Percentiles rank a stretch among this genome's conserved stretches.
Evolutionary conservation across 1,284 basidiomycete species (phyloP).

Genomic region (Amylostereum areolatum): DNA sequence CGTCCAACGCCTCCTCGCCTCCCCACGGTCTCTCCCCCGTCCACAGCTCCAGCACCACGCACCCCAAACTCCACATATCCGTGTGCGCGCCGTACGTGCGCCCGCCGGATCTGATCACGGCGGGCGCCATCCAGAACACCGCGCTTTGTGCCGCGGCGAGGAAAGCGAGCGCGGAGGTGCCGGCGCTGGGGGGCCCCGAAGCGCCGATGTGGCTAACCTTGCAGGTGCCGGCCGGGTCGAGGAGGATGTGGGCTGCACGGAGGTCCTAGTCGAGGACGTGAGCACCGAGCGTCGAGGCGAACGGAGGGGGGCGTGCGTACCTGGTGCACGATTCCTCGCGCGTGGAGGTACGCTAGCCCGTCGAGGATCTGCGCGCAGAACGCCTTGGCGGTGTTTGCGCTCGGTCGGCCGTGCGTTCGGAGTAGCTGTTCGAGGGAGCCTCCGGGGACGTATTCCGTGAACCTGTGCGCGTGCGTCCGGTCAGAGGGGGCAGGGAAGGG

Average conservation of each 20-base stretch:
- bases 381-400: slow-evolving; percentile 62
- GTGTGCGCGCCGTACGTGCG: slow-evolving; percentile 50
- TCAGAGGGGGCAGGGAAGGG: slow-evolving; percentile 1
- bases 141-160: too few relatives aligned
- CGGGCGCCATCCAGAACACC: not conserved
- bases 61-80: slow-evolving; percentile 80
- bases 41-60: slow-evolving; percentile 79
- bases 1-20: slow-evolving; percentile 20
- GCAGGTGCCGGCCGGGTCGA: slow-evolving; percentile 65
- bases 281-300: not conserved
- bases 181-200: slow-evolving; percentile 47
- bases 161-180: too few relatives aligned
- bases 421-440: slow-evolving; percentile 69
- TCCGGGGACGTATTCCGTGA: slow-evolving; percentile 74
- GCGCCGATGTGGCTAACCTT: slow-evolving; percentile 83
- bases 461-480: slow-evolving; percentile 30
- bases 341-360: slow-evolving; percentile 74
- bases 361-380: slow-evolving; percentile 71
- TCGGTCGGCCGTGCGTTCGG: slow-evolving; percentile 59
- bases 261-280: slow-evolving; percentile 24
- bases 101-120: slow-evolving; percentile 25
- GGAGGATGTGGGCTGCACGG: slow-evolving; percentile 78
- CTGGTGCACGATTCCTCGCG: slow-evolving; percentile 65
- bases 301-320: slow-evolving; percentile 27
- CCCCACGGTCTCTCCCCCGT: slow-evolving; percentile 66